Conservation (phyloP, 768 basidiomycete species). For the Sporobolomyces roseus region DNA sequence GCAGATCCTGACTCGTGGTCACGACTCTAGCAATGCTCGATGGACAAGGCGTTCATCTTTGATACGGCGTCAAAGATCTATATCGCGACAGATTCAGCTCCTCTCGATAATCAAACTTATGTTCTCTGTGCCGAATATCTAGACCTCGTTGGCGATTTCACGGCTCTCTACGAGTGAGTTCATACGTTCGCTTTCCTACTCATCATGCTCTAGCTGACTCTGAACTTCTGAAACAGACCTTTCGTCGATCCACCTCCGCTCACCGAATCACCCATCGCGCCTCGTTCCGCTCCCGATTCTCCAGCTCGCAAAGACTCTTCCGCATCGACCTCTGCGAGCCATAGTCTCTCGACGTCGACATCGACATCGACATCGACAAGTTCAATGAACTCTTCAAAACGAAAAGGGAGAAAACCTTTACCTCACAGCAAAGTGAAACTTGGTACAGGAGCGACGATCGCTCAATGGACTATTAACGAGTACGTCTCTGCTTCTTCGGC, state of each 20-base stretch:
- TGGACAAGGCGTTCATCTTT: slow-evolving; percentile 89
- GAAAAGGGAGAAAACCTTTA: slow-evolving; percentile 7
- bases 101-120: slow-evolving; percentile 81
- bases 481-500: slow-evolving; percentile 47
- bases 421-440: slow-evolving; percentile 38
- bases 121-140: slow-evolving; percentile 88
- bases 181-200: not conserved
- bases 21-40: slow-evolving; percentile 69
- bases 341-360: not conserved
- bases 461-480: slow-evolving; percentile 74
- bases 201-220: not conserved
- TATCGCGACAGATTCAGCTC: slow-evolving; percentile 88
- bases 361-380: not conserved
- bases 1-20: not conserved
- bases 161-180: slow-evolving; percentile 72
- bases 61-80: slow-evolving; percentile 79
- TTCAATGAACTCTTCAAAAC: not conserved
- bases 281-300: not conserved
- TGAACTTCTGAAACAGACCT: not conserved
- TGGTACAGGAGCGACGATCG: slow-evolving; percentile 66
- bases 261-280: not conserved
- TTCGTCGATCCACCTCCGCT: slow-evolving; percentile 19
- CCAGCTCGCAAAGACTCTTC: slow-evolving; percentile 7
- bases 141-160: slow-evolving; percentile 78
- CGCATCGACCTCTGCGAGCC: not conserved